Conservation (phyloP, 768 basidiomycete species). For the Thelephora aurantiotincta region DNA sequence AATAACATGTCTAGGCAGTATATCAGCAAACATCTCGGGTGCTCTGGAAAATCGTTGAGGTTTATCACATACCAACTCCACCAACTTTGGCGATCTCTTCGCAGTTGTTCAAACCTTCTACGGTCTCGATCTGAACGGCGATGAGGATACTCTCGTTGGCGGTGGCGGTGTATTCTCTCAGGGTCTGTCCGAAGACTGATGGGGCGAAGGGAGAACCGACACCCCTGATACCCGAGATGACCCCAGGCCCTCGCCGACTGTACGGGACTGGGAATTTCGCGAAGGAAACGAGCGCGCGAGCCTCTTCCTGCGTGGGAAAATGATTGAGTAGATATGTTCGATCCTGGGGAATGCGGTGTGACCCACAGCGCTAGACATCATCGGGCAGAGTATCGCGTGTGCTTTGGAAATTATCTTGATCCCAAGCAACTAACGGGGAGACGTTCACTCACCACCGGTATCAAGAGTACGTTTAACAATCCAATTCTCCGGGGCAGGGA, state of each 20-base stretch:
- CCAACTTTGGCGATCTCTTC: slow-evolving; percentile 25
- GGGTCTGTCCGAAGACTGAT: slow-evolving; percentile 36
- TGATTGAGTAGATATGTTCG: background rate
- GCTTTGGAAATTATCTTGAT: background rate
- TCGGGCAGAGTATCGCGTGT: background rate
- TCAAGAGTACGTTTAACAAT: background rate
- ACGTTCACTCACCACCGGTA: background rate
- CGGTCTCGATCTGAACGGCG: slow-evolving; percentile 29
- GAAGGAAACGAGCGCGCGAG: background rate
- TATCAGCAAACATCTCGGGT: background rate
- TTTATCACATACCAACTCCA: slow-evolving; percentile 30
- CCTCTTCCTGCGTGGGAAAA: background rate
- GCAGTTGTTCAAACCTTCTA: slow-evolving; percentile 24
- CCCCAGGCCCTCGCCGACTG: background rate
- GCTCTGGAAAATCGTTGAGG: background rate
- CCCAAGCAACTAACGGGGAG: background rate
- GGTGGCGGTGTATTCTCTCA: slow-evolving; percentile 33
- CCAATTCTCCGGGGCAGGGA: slow-evolving; percentile 2
- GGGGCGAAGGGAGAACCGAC: slow-evolving; percentile 55
- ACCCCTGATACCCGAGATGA: slow-evolving; percentile 35
- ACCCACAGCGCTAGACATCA: background rate
- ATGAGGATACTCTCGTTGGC: slow-evolving; percentile 28
- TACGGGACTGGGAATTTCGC: background rate
- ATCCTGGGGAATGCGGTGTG: background rate
- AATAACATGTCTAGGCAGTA: background rate